A percentile compares a stretch with the other conserved stretches of the same genome.
These are phyloP conservation scores for Cladosporium sp. DNA, from an alignment of 2,329 filamentous ascomycete species.

Conservation along the genomic window DNA sequence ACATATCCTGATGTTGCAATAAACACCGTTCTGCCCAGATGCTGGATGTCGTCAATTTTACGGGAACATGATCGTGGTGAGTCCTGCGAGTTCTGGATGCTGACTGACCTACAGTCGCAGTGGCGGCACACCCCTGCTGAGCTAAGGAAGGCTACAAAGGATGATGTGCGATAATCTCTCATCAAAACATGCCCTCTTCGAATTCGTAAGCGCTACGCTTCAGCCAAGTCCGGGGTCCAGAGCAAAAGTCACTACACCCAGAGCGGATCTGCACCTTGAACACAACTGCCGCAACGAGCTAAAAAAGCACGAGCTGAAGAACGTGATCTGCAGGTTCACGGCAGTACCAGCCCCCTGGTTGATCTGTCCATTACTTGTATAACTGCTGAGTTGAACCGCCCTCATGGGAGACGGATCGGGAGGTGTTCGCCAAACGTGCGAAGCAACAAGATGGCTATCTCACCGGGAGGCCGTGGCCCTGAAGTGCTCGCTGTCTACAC, in stretches of 20 bases:
- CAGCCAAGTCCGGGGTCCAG: background rate
- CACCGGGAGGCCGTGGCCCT: slow-evolving; percentile 19
- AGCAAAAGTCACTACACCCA: background rate
- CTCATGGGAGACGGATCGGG: background rate
- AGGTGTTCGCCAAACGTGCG: background rate
- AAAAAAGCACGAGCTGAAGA: background rate
- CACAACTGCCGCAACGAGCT: background rate
- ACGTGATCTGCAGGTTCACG: background rate
- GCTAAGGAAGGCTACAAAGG: background rate
- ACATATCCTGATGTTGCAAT: too few relatives aligned
- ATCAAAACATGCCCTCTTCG: background rate
- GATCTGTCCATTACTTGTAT: background rate
- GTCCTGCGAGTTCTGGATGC: background rate
- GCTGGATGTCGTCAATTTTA: too few relatives aligned
- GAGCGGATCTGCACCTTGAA: background rate
- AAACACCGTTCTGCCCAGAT: too few relatives aligned
- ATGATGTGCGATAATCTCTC: background rate
- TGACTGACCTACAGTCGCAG: background rate
- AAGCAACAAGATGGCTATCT: slow-evolving; percentile 11
- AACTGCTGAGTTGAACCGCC: background rate
- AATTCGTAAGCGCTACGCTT: background rate
- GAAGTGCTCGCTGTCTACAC: slow-evolving; percentile 20
- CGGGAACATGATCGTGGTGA: background rate
- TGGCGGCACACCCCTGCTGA: background rate
- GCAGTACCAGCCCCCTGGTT: background rate